These are phyloP conservation scores for Pythium biforme DNA, from an alignment of 352 stramenopile genomes.

Conservation along the genomic window DNA sequence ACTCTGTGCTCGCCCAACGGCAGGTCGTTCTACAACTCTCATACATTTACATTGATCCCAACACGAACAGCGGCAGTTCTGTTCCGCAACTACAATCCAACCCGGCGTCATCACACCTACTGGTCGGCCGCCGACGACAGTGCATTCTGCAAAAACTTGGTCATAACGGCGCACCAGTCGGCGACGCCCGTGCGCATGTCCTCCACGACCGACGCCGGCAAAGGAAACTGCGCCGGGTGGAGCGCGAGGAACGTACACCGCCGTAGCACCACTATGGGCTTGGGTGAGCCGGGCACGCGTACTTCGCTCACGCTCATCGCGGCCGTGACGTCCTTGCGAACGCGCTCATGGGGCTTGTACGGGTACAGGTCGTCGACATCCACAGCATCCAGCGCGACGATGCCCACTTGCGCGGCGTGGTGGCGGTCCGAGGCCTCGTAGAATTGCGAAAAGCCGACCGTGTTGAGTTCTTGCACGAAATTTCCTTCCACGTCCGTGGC, in stretches of 20 bases:
- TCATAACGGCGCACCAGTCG: conserved; percentile 15
- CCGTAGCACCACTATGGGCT: conserved; percentile 15
- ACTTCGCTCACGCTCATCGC: conserved; percentile 22
- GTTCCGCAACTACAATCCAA: conserved; percentile 20
- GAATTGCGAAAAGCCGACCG: conserved; percentile 30
- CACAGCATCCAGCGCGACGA: conserved; percentile 21
- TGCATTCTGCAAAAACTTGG: conserved; percentile 14
- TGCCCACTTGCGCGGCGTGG: conserved; percentile 15
- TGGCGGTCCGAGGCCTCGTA: conserved; percentile 27
- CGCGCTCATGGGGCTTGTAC: conserved; percentile 32
- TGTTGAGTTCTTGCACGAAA: conserved; percentile 20
- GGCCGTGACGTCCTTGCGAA: conserved; percentile 31
- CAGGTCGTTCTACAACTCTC: conserved; percentile 4
- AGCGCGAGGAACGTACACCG: conserved; percentile 14
- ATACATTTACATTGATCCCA: neutral
- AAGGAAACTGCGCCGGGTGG: conserved; percentile 16
- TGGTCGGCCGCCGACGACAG: neutral
- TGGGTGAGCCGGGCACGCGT: neutral
- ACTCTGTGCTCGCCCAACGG: too few relatives aligned
- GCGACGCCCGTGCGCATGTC: conserved; percentile 12
- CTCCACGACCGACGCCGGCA: neutral
- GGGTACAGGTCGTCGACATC: conserved; percentile 31
- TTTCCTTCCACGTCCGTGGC: conserved; percentile 12
- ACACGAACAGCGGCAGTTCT: neutral
- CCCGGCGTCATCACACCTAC: neutral